Base-by-base conservation (phyloP, 331 rosid species). In the Phaseolus coccineus region DNA sequence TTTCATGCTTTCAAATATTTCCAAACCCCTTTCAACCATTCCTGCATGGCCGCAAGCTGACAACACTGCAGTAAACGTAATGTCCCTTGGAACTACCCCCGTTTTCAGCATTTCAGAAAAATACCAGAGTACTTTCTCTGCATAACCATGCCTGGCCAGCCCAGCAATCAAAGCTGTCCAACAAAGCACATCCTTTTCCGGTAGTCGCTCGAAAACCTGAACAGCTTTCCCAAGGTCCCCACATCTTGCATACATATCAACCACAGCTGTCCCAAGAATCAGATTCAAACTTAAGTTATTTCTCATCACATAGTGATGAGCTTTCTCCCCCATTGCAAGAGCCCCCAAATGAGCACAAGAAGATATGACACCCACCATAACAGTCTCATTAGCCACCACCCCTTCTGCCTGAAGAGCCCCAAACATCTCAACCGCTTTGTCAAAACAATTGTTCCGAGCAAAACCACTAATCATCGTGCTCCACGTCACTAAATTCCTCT, bases 281-380 rank as follows among this genome's bases (percentile, higher is more conserved):
- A 80, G 19, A 73, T 86, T 83, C 85, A 83, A 66, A 19, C 27
- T 62, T 76, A 86, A 72, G 25, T 33, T 65, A 84, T 80, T 80
- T 33, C 79, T 83, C 25, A 68, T 27, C 48, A 80, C 83, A 77
- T 86, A 77, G 47, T 77, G 81, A 68, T 83, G 79, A 40, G 87
- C 87, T 5, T 69, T 74, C 78, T 59, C 70, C 63, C 89, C 87
- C 9, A 62, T 70, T 27, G 79, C 85, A 72, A 86, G 85, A 27
- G 85, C 89, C 39, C 87, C 87, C 16, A 86, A 73, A 77, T 83
- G 89, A 76, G 83, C 89, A 86, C 87, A 86, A 76, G 89, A 64
- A 52, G 85, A 83, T 52, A 86, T 80, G 78, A 83, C 89, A 28
- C 83, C 76, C 31, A 83, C 89, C 87, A 86, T 86, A 51, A 83